Conservation (phyloP, 768 basidiomycete species). For the Coprinopsis strossmayeri region DNA sequence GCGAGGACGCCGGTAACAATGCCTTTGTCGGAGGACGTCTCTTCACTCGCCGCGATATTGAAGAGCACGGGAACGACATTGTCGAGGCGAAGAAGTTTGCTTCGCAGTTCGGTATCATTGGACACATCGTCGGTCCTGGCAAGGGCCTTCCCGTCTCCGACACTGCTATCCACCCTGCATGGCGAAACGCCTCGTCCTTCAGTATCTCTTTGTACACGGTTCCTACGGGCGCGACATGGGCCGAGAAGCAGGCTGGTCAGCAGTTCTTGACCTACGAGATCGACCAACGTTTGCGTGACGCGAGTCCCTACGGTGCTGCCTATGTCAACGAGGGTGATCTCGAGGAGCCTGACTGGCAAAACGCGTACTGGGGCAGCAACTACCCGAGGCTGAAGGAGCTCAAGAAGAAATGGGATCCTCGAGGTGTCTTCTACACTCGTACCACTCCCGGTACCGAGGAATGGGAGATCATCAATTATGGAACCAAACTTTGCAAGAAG, state of each 20-base stretch:
- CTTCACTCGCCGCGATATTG: conserved; percentile 8
- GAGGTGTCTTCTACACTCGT: background rate
- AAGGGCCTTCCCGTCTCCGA: background rate
- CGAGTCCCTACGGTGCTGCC: conserved; percentile 10
- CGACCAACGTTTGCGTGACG: conserved; percentile 7
- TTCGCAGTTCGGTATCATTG: conserved; percentile 9
- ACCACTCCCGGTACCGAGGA: background rate
- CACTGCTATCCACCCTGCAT: conserved; percentile 7
- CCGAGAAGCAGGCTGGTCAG: conserved; percentile 9
- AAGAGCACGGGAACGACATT: conserved; percentile 3
- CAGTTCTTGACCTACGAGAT: conserved; percentile 9
- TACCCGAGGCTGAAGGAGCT: background rate
- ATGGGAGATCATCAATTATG: background rate
- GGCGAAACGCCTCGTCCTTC: conserved; percentile 4
- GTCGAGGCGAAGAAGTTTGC: conserved; percentile 7
- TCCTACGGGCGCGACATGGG: conserved; percentile 1
- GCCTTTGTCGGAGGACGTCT: conserved; percentile 9
- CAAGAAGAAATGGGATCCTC: background rate
- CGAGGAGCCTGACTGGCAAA: conserved; percentile 5
- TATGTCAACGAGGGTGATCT: conserved; percentile 12
- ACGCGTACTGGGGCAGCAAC: background rate
- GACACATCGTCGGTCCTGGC: conserved; percentile 6
- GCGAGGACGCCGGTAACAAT: conserved; percentile 2
- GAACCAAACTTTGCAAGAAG: background rate
- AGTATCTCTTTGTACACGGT: conserved; percentile 1